Conservation (phyloP, 768 basidiomycete genomes). For the Austroboletus eburneus region DNA sequence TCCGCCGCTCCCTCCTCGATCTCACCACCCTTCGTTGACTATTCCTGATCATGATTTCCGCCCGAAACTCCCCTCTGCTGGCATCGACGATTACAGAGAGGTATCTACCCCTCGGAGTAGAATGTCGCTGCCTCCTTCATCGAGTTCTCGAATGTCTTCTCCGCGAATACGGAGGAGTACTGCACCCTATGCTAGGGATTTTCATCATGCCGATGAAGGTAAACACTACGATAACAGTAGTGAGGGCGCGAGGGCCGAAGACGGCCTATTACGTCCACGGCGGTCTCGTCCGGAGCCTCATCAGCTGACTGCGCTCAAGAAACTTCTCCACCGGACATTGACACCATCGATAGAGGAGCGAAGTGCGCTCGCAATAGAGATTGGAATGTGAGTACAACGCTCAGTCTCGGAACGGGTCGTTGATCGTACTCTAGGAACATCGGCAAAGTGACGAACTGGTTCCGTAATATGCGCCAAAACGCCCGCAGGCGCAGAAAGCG, state of each 20-base stretch:
- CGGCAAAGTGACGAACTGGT: conserved; percentile 86
- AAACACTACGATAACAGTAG: conserved; percentile 18
- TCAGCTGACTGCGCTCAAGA: conserved; percentile 73
- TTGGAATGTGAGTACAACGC: conserved; percentile 58
- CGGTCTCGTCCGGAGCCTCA: conserved; percentile 76
- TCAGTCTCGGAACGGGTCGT: background rate
- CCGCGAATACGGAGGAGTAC: conserved; percentile 27
- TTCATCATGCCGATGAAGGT: conserved; percentile 24
- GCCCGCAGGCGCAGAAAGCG: conserved; percentile 67
- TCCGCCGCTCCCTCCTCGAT: conserved; percentile 21
- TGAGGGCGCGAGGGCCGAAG: conserved; percentile 22
- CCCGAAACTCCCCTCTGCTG: conserved; percentile 11
- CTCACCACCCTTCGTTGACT: conserved; percentile 30
- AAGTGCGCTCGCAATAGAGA: conserved; percentile 63
- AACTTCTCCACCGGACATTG: conserved; percentile 59
- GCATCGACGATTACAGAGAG: conserved; percentile 17
- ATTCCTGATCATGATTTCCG: conserved; percentile 20
- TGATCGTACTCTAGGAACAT: conserved; percentile 52
- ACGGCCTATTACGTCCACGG: conserved; percentile 50
- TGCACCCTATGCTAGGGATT: conserved; percentile 26
- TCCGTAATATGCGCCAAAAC: conserved; percentile 78
- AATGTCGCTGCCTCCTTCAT: conserved; percentile 30
- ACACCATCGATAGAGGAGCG: conserved; percentile 82
- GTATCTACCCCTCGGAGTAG: conserved; percentile 23
- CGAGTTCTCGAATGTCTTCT: conserved; percentile 25